A percentile compares a stretch with the other conserved stretches of the same genome.
Conservation (phyloP, 2,329 filamentous ascomycete genomes). For the Myriosclerotinia curreyana region DNA sequence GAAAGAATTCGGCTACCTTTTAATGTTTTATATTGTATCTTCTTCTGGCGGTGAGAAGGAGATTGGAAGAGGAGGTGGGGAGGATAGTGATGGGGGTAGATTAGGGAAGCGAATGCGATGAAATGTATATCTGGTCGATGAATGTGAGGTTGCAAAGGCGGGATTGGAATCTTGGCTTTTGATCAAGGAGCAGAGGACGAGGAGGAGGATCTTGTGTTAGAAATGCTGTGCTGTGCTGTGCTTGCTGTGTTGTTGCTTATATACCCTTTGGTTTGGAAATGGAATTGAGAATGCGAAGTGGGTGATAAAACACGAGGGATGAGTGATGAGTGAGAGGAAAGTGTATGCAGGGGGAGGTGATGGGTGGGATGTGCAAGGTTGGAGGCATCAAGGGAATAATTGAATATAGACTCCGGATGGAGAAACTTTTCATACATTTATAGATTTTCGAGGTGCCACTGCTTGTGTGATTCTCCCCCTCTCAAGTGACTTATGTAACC, state of each 20-base stretch:
- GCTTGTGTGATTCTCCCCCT: not conserved
- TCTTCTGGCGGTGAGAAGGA: constrained; percentile 1
- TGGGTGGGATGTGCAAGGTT: not conserved
- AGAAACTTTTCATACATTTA: constrained; percentile 3
- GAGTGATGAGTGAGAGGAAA: not conserved
- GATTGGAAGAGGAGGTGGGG: not conserved
- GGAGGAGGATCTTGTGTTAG: not conserved
- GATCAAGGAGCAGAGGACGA: not conserved
- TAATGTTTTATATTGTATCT: constrained; percentile 19
- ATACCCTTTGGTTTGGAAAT: constrained; percentile 21
- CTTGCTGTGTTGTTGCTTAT: constrained; percentile 21
- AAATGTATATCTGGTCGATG: constrained; percentile 4
- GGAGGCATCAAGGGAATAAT: not conserved
- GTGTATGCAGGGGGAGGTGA: not conserved
- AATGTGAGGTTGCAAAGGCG: constrained; percentile 3
- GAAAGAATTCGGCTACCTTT: constrained; percentile 4
- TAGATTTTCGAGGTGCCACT: not conserved
- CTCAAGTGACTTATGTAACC: no score
- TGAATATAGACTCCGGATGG: constrained; percentile 23
- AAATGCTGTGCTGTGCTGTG: not conserved
- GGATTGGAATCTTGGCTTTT: constrained; percentile 1
- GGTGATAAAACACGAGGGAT: not conserved
- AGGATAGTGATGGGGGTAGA: not conserved
- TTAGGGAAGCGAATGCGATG: not conserved
- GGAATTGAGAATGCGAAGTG: not conserved